Base-by-base conservation (phyloP, 192 early-diverging fungal genomes). In the Gryganskiella cystojenkinii region DNA sequence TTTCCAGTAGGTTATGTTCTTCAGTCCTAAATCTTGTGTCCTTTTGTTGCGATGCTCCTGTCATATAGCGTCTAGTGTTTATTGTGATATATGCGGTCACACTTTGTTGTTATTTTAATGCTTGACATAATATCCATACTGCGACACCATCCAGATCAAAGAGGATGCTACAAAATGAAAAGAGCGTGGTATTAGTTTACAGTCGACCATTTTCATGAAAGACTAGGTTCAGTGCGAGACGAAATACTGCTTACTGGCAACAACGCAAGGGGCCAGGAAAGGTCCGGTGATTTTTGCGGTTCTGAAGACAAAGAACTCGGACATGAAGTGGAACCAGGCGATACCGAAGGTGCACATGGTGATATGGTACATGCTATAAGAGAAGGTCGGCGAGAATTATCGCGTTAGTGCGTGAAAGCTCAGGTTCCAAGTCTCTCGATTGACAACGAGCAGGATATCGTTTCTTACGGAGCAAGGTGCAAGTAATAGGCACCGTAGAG, bases 401-500 rank as follows among this genome's bases (percentile, higher is more conserved):
- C 19, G 22, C 11, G 9, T 42, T 45, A 42, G 13, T 34, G 24
- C 17, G 31, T 46, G 13, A 11, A 1, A 9, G 19, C 7, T 27
- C 15, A 6, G 20, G 0, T 27, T 37, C 64, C 15, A 9, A 24
- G 7, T 64, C 3, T 10, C 50, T 4, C 19, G 15, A 14, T 37
- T 49, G 33, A 56, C 60, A 61, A 56, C 30, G 33, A 46, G 22
- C 47, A 3, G 10, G 15, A 42, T 25, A 35, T 33, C 4, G 49
- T 19, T 2, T 19, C 88, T 64, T 82, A 93, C 92, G 75, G 81
- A 55, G 80, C 66, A 59, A 94, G 83, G 66, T 83, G 75, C 61
- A 98, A 88, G 82, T 97, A 90, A 70, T 91, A 97, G 17, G 95
- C 93, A 61, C 90, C 88, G 80, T 95, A 92, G 66, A 96, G 85